Evolutionary conservation across 2,329 filamentous ascomycete species (phyloP).

Genomic region (Madurella fahalii): DNA sequence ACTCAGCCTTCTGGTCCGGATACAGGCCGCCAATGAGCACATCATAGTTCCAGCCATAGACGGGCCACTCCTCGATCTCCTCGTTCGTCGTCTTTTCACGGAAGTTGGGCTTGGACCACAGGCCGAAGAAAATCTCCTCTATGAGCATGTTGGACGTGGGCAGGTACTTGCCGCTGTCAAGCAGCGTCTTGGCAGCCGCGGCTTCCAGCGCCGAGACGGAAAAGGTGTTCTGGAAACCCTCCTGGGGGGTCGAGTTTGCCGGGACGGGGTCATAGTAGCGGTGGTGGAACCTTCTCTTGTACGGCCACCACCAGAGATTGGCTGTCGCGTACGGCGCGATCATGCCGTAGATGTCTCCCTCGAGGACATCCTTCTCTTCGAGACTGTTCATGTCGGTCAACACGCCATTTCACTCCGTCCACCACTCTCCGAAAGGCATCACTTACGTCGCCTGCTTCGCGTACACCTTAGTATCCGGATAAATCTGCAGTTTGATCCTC

Average conservation of each 20-base stretch:
- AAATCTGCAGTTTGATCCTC: slow-evolving; percentile 46
- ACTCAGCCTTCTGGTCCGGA: slow-evolving; percentile 44
- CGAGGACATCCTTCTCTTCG: slow-evolving; percentile 44
- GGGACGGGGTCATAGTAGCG: slow-evolving; percentile 49
- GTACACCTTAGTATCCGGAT: slow-evolving; percentile 49
- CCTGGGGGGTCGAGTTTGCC: slow-evolving; percentile 36
- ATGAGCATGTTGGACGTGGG: slow-evolving; percentile 45
- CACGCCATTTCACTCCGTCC: not conserved
- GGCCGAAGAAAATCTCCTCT: slow-evolving; percentile 46
- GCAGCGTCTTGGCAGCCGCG: slow-evolving; percentile 36
- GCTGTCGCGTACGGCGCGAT: slow-evolving; percentile 49
- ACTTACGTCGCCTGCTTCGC: slow-evolving; percentile 47
- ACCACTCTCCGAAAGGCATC: not conserved
- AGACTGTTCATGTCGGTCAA: slow-evolving; percentile 30
- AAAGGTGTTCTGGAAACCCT: slow-evolving; percentile 51
- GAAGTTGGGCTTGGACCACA: slow-evolving; percentile 50
- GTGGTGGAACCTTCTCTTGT: slow-evolving; percentile 48
- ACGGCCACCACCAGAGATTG: slow-evolving; percentile 53
- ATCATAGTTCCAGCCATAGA: slow-evolving; percentile 52
- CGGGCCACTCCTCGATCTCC: slow-evolving; percentile 43
- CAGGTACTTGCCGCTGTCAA: slow-evolving; percentile 45
- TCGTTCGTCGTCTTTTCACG: slow-evolving; percentile 46
- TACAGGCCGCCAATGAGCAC: slow-evolving; percentile 50
- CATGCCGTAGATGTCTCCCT: slow-evolving; percentile 47
- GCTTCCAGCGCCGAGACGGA: slow-evolving; percentile 45